Evolutionary conservation across 768 basidiomycete genomes (phyloP), one percentile per base, ranked within the genome.

Genomic region (Termitomyces sp.): DNA sequence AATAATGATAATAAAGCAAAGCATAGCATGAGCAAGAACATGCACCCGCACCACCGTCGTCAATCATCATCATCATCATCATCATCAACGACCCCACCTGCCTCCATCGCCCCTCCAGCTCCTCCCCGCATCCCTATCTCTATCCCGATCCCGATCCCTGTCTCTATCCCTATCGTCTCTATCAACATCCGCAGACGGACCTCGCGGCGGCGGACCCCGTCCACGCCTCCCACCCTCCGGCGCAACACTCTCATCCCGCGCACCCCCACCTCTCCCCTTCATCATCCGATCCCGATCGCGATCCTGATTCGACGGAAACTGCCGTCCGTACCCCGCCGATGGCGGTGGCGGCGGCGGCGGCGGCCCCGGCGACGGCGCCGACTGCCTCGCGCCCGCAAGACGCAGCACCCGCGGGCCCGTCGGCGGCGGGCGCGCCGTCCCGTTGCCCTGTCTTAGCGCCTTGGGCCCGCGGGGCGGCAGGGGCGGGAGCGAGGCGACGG

Each of bases 361-460:
- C 6, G 37, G 37, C 37, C 16, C 1, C 0, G 41, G 3, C 15
- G 9, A 5, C 0, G 20, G 29, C 18, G 29, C 24, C 1, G 22
- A 1, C 1, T 18, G 7, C 28, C 51, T 31, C 13, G 6, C 48
- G 18, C 47, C 55, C 6, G 20, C 37, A 5, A 60, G 13, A 0
- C 60, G 53, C 4, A 61, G 18, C 16, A 45, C 41, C 29, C 60
- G 36, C 0, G 60, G 60, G 5, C 60, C 60, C 13, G 60, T 61
- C 9, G 60, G 60, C 33, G 60, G 60, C 12, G 56, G 49, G 22
- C 54, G 51, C 39, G 15, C 10, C 4, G 46, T 36, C 16, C 31
- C 37, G 22, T 28, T 52, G 4, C 20, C 16, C 15, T 2, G 52
- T 28, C 41, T 49, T 28, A 56, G 8, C 0, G 56, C 49, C 33